Evolutionary conservation across 495 filamentous ascomycete species (phyloP), one percentile per base, ranked within the genome.

Genomic region (Trichoderma asperelloides): DNA sequence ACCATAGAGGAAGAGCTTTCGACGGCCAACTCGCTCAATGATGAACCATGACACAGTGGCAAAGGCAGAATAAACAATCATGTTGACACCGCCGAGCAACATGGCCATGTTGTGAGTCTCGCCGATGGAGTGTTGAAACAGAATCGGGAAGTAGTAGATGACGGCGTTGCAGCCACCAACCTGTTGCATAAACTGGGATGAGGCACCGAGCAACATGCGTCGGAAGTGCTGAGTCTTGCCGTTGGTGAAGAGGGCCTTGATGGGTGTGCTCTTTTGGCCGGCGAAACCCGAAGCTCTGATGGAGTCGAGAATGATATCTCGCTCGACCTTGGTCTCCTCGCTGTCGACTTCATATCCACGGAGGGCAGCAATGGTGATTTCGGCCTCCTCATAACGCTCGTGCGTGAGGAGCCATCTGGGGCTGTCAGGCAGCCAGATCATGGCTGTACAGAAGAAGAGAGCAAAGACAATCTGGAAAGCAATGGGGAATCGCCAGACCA

Each of bases 71-170:
- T 96, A 94, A 39, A 93, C 86, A 27, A 91, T 82, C 81, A 91
- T 88, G 79, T 91, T 93, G 47, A 93, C 84, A 72, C 91, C 91
- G 43, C 90, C 91, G 7, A 94, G 78, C 16, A 94, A 78, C 13
- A 93, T 74, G 16, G 86, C 82, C 69, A 92, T 81, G 65, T 84
- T 82, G 69, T 87, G 82, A 0, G 72, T 74, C 69, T 84, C 78
- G 23, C 76, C 69, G 69, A 93, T 86, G 23, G 85, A 87, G 13
- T 81, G 74, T 76, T 92, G 74, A 77, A 93, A 91, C 0, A 95
- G 83, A 49, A 93, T 83, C 0, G 90, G 89, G 69, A 90, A 89
- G 77, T 89, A 93, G 81, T 95, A 95, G 72, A 92, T 93, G 70
- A 91, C 88, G 15, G 89, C 90, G 67, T 93, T 93, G 76, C 89